These are phyloP conservation scores for Lactarius sp. DNA, from an alignment of 768 basidiomycete genomes.

Conservation along the genomic window DNA sequence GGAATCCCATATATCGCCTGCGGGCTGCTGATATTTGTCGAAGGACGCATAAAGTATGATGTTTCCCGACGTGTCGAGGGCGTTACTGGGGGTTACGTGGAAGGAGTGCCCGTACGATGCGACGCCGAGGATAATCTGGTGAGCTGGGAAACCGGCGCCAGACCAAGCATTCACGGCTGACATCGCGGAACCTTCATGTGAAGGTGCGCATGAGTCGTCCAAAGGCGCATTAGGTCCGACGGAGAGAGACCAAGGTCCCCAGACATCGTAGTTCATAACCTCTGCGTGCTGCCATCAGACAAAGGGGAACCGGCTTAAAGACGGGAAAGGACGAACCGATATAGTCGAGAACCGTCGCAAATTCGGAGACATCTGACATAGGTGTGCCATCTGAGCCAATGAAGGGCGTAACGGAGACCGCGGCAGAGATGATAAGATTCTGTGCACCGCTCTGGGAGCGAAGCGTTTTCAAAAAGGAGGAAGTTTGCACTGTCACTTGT, in stretches of 20 bases:
- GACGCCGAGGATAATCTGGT: conserved; percentile 77
- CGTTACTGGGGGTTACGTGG: conserved; percentile 35
- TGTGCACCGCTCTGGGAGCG: conserved; percentile 49
- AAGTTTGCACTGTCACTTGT: conserved; percentile 68
- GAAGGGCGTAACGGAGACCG: conserved; percentile 47
- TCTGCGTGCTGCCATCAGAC: conserved; percentile 4
- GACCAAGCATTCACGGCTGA: conserved; percentile 77
- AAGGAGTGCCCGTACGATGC: conserved; percentile 81
- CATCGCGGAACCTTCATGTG: conserved; percentile 65
- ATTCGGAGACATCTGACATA: conserved; percentile 61
- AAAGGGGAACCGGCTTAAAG: background rate
- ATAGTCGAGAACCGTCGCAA: conserved; percentile 65
- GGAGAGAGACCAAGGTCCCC: conserved; percentile 46
- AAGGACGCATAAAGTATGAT: no score
- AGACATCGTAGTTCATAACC: conserved; percentile 70
- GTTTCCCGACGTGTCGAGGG: conserved; percentile 28
- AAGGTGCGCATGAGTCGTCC: conserved; percentile 65
- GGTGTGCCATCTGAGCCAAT: conserved; percentile 49
- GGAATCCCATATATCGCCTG: no score
- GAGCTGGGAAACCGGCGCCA: conserved; percentile 69
- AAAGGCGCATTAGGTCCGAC: conserved; percentile 88
- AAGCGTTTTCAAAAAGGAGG: conserved; percentile 63
- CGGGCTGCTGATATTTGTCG: no score
- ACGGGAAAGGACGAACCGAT: conserved; percentile 32
- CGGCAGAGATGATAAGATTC: conserved; percentile 54